Base-by-base conservation (phyloP, 2,329 filamentous ascomycete species). In the Colletotrichum filicis region DNA sequence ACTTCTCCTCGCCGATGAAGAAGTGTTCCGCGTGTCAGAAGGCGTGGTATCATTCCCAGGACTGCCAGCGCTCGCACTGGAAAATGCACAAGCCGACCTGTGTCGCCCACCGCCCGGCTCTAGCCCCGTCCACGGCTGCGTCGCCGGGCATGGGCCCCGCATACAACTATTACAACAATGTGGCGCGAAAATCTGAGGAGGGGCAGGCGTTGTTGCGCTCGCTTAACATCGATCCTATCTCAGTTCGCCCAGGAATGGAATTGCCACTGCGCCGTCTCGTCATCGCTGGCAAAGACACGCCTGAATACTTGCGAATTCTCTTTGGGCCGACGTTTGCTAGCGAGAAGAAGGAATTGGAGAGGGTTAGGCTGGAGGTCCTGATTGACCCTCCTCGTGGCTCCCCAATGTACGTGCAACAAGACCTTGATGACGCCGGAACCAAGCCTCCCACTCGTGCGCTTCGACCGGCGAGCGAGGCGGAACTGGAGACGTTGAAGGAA, bases 31-130 rank as follows among this genome's bases (percentile, higher is more conserved):
- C 22, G 5, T 68, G 66, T 16, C 8, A 4, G 3, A 9, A 62
- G 30, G 66, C 57, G 1, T 68, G 66, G 58, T 68, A 68, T 46
- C 66, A 68, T 8, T 68, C 66, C 22, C 58, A 42, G 30, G 66
- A 62, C 24, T 68, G 66, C 26, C 66, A 68, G 11, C 66, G 30
- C 5, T 11, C 30, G 22, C 57, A 68, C 19, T 61, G 66, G 57
- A 61, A 62, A 7, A 14, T 14, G 57, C 57, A 68, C 49, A 68
- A 46, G 57, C 58, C 30, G 5, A 6, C 30, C 5, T 68, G 66
- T n/a, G 30, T 68, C 46, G 57, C 57, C 24, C 56, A 56, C 32
- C 66, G 66, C 64, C 19, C 37, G 7, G n/a, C 8, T 42, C 16
- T 14, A 32, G 32, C 35, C 8, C n/a, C 22, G 0, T 12, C 58